Evolutionary conservation across 768 basidiomycete genomes (phyloP), one percentile per base, ranked within the genome.

Genomic region (Suillus decipiens): DNA sequence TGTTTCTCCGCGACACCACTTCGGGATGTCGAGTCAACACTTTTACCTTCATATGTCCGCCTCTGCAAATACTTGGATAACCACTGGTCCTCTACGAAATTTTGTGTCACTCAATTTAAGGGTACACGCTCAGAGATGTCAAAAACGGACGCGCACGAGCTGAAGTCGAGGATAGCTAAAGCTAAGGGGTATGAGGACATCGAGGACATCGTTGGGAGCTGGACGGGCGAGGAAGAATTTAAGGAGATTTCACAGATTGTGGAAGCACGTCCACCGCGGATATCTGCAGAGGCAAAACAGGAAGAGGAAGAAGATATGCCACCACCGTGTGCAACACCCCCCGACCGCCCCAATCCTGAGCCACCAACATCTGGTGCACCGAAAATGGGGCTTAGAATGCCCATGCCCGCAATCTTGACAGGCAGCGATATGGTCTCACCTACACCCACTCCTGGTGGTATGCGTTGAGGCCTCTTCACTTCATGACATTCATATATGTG

Each of bases 21-120:
- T 31, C 72, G 79, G 14, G 90, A 95, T 67, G 76, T 95, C 1
- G 89, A 91, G 65, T 75, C 77, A 60, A 87, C 83, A 5, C 77
- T 97, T 33, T 78, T 92, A 54, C 89, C 90, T 31, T 76, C 87
- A 6, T 92, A 94, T 74, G 69, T 94, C 65, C 88, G 88, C 65
- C 70, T 97, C 76, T 81, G 85, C 31, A 82, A 84, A 74, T 93
- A 94, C 70, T 78, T 95, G 10, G 82, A 86, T 63, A 90, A 95
- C 69, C 83, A 90, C 70, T 96, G 87, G 85, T 80, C 87, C 17
- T 85, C 90, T 60, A 95, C 95, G 31, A 96, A 96, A 72, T 96
- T 94, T 76, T 93, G 95, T 68, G 77, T 92, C 33, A 81, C 82
- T 15, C 92, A 95, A 72, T 93, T 96, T 82, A 90, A 89, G 70